phyloP scores from a whole-genome alignment of 1,284 basidiomycete genomes.

The Heterobasidion occidentale region DNA sequence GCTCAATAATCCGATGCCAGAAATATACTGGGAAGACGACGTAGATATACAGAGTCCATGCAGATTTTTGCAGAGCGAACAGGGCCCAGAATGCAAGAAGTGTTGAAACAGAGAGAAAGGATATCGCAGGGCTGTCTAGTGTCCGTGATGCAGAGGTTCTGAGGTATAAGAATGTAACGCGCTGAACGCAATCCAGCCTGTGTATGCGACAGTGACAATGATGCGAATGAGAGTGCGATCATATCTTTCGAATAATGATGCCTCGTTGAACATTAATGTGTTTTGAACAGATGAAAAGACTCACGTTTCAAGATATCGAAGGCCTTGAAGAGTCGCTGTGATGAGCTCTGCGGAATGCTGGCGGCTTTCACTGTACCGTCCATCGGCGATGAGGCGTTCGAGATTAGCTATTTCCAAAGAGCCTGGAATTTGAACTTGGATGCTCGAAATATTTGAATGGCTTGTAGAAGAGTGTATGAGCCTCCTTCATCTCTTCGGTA shows the following conservation, averaged over 20 bases:
- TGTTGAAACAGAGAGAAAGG: constrained; percentile 20
- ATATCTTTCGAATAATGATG: constrained; percentile 29
- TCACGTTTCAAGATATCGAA: constrained; percentile 78
- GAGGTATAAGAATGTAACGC: constrained; percentile 39
- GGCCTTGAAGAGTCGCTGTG: constrained; percentile 48
- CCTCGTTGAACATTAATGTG: background rate
- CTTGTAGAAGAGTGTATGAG: constrained; percentile 51
- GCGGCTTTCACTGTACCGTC: constrained; percentile 45
- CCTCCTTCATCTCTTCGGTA: constrained; percentile 48
- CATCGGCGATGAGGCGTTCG: constrained; percentile 33
- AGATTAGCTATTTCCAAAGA: constrained; percentile 28
- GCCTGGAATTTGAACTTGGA: constrained; percentile 24
- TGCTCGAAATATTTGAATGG: constrained; percentile 55
- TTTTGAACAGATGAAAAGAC: constrained; percentile 7
- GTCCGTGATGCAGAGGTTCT: background rate
- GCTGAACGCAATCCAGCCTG: constrained; percentile 71
- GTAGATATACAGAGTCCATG: constrained; percentile 75
- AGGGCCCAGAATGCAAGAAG: constrained; percentile 36
- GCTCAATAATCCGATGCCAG: constrained; percentile 41
- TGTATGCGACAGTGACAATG: constrained; percentile 69
- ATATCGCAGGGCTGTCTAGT: constrained; percentile 5
- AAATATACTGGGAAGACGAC: constrained; percentile 72
- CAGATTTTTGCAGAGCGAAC: constrained; percentile 60
- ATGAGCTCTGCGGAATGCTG: constrained; percentile 48
- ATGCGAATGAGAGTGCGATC: constrained; percentile 68